Base-by-base conservation (phyloP, 768 basidiomycete genomes). In the Russula emetica region DNA sequence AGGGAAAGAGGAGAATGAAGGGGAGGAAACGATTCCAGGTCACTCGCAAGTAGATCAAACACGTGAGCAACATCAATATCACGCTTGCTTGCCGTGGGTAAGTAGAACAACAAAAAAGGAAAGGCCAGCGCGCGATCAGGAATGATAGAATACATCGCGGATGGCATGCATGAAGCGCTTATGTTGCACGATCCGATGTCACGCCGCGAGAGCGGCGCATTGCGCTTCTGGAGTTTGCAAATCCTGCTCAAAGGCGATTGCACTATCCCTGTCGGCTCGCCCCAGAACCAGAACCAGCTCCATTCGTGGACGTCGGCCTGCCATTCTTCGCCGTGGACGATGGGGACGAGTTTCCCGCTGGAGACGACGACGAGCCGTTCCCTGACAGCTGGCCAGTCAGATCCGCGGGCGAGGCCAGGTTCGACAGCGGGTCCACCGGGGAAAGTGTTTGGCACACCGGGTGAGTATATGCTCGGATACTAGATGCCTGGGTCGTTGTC, bases 401-500 rank as follows among this genome's bases (percentile, higher is more conserved):
- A 42, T 45, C 56, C 42, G 64, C 30, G 11, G 60, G 51, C 36
- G 66, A 54, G 5, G 66, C 66, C 11, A 69, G 66, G 49, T 69
- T 67, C 22, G 66, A 67, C 16, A 69, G n/a, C 32, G 54, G 60
- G 60, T 18, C 56, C 56, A n/a, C 67, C 67, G 34, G 67, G 67
- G 24, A 69, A 69, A 2, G 1, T 2, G 54, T 69, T 64, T 0
- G 28, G 8, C 13, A 32, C 4, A 8, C n/a, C 16, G 47, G 47
- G 2, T 20, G 47, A 11, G 34, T 59, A 69, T 3, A 63, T 81
- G 49, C 75, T 71, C n/a, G 80, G 79, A 65, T 78, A 82, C 62
- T 82, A 82, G 72, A 92, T 86, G 52, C 90, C 90, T 4, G 88
- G 83, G 67, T 91, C 88, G 38, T 69, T 78, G 71, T 87, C 85